Base-by-base conservation (phyloP, 2,329 filamentous ascomycete genomes). In the Talaromyces rugulosus region DNA sequence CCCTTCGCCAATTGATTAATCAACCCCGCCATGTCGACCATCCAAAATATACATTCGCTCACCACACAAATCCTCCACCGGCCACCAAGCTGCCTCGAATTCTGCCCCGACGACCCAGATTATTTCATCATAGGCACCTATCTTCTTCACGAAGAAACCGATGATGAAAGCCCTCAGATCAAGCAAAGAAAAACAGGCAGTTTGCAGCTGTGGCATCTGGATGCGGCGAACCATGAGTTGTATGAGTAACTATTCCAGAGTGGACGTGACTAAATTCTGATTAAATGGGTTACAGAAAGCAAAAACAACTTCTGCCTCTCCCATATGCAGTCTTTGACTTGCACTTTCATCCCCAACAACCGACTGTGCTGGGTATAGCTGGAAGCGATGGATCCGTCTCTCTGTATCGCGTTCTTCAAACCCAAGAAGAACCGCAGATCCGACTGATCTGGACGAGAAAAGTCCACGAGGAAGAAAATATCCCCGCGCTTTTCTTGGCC, bases 71-170 rank as follows among this genome's bases (percentile, higher is more conserved):
- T 74, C 57, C 69, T 78, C 7, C 75, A 80, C 59, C 72, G 77
- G 60, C 78, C 77, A 14, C 78, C 78, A 2, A 80, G 78, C 65
- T 80, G 78, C 62, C 71, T 80, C 1, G 74, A 78, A 64, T 80
- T 79, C 60, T 78, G 75, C 52, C 76, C 73, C 2, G 65, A 68
- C 9, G 63, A 86, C 62, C 84, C 85, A 0, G 77, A 86, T 0
- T 85, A 88, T 70, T 88, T 96, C 66, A 81, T 96, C 0, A 84
- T 96, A 55, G 94, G 93, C 44, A 96, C 93, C 1, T 97, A 97
- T 75, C 85, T 89, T 65, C 82, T 96, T 36, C 72, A 71, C 28
- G 71, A 78, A 61, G 50, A 33, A 40, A 40, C n/a, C 14, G 51
- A 62, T 6, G 67, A 65, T 23, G 71, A 72, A 53, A 67, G 66